A percentile compares a stretch with the other conserved stretches of the same genome.
phyloP scores from a whole-genome alignment of 495 filamentous ascomycete genomes.

The Xeromyces bisporus region DNA sequence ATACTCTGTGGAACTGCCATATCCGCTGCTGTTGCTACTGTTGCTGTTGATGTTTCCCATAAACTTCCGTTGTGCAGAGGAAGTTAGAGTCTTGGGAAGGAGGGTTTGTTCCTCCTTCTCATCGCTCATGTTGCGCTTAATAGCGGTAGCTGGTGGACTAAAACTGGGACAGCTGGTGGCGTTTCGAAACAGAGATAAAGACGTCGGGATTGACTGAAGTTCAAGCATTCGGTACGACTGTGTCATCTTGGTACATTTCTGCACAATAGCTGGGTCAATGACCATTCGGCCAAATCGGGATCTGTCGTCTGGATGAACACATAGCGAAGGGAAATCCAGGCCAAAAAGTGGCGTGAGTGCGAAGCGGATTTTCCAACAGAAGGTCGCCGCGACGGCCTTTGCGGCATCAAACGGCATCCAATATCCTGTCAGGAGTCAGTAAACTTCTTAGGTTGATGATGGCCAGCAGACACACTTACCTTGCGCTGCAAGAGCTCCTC shows the following conservation, averaged over 20 bases:
- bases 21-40: slow-evolving; percentile 4
- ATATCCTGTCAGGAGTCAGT: slow-evolving; percentile 46
- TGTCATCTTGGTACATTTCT: slow-evolving; percentile 34
- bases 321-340: slow-evolving; percentile 52
- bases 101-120: slow-evolving; percentile 1
- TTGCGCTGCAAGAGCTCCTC: slow-evolving; percentile 77
- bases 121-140: slow-evolving; percentile 1
- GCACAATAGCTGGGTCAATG: slow-evolving; percentile 46
- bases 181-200: slow-evolving; percentile 6
- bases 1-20: slow-evolving; percentile 10
- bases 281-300: slow-evolving; percentile 46
- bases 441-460: slow-evolving; percentile 2
- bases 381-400: slow-evolving; percentile 66
- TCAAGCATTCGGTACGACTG: slow-evolving; percentile 26
- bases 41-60: slow-evolving; percentile 4
- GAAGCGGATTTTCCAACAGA: slow-evolving; percentile 70
- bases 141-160: slow-evolving; percentile 2
- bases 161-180: slow-evolving; percentile 4
- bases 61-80: slow-evolving; percentile 7
- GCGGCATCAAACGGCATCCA: slow-evolving; percentile 90
- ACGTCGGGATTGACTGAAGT: slow-evolving; percentile 5
- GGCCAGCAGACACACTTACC: slow-evolving; percentile 29
- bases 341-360: slow-evolving; percentile 84
- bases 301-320: slow-evolving; percentile 40
- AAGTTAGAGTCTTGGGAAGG: slow-evolving; percentile 3